These are phyloP conservation scores for Nepenthes alata DNA, from an alignment of 179 eudicot genomes.

Conservation along the genomic window DNA sequence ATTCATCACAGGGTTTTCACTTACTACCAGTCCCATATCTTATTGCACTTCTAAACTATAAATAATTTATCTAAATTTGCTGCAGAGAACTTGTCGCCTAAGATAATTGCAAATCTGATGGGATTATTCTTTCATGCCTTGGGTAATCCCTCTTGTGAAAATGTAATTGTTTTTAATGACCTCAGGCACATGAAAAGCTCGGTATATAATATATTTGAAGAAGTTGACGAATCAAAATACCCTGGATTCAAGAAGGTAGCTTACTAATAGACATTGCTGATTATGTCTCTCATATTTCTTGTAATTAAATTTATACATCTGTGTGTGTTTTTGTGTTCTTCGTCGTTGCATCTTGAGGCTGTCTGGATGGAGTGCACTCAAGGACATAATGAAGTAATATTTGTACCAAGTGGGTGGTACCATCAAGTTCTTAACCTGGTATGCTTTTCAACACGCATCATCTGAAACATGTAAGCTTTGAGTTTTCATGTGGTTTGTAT, in stretches of 20 bases:
- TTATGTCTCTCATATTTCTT: neutral
- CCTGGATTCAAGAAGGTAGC: slow-evolving; percentile 63
- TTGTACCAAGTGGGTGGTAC: slow-evolving; percentile 99
- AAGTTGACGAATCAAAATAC: slow-evolving; percentile 46
- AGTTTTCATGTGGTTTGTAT: too few relatives aligned
- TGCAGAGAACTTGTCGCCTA: neutral
- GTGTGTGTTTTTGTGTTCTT: slow-evolving; percentile 8
- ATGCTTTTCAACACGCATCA: slow-evolving; percentile 2
- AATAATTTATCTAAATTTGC: neutral
- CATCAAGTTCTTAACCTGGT: slow-evolving; percentile 98
- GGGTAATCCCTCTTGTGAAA: neutral
- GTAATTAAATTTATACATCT: neutral
- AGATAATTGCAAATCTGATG: neutral
- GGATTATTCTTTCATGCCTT: slow-evolving; percentile 1
- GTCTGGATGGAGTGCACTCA: slow-evolving; percentile 86
- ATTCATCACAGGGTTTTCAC: too few relatives aligned
- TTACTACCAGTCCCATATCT: neutral
- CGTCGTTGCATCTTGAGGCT: slow-evolving; percentile 38
- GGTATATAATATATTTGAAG: slow-evolving; percentile 70
- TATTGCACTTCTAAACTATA: neutral
- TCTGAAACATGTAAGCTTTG: too few relatives aligned
- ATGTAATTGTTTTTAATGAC: slow-evolving; percentile 6
- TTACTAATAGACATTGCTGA: neutral
- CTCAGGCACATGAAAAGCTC: slow-evolving; percentile 70
- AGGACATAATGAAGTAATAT: slow-evolving; percentile 60